Evolutionary conservation across 139 green algal species (phyloP).

Genomic region (Choricystis sp.): DNA sequence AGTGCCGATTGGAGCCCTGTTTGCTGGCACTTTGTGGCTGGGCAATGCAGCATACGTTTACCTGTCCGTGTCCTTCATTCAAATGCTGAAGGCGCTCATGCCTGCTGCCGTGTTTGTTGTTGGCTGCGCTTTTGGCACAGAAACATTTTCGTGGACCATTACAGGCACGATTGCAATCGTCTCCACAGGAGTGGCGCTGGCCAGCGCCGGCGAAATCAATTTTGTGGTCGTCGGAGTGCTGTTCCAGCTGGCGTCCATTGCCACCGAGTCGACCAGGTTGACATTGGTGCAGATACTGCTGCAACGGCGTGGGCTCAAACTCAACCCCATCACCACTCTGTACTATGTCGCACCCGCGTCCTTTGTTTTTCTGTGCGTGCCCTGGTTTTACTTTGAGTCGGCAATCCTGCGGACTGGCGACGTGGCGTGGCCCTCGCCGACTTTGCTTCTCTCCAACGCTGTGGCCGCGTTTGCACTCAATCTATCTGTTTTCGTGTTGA

Average conservation of each 20-base stretch:
- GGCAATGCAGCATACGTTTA: constrained; percentile 94
- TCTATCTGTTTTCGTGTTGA: constrained; percentile 76
- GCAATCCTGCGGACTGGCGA: constrained; percentile 15
- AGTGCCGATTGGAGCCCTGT: constrained; percentile 81
- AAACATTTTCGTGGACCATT: constrained; percentile 36
- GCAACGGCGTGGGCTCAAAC: constrained; percentile 21
- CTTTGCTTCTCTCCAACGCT: constrained; percentile 76
- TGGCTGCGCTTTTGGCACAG: constrained; percentile 51
- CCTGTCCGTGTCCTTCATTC: constrained; percentile 92
- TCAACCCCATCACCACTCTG: constrained; percentile 43
- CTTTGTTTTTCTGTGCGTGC: constrained; percentile 19
- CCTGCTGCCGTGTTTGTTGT: constrained; percentile 22
- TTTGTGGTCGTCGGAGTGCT: constrained; percentile 71
- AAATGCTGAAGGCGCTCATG: constrained; percentile 90
- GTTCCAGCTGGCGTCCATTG: constrained; percentile 75
- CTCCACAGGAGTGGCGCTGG: constrained; percentile 67
- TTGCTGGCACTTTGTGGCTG: constrained; percentile 83
- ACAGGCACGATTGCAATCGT: constrained; percentile 78
- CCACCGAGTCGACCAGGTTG: constrained; percentile 49
- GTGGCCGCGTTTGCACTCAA: constrained; percentile 54
- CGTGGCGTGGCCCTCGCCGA: constrained; percentile 40
- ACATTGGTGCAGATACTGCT: constrained; percentile 85
- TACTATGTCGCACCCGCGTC: constrained; percentile 44
- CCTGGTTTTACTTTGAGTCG: constrained; percentile 21
- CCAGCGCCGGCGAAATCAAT: constrained; percentile 65